A percentile compares a stretch with the other conserved stretches of the same genome.
These are phyloP conservation scores for Podospora pseudopauciseta DNA, from an alignment of 495 filamentous ascomycete genomes.

Conservation along the genomic window DNA sequence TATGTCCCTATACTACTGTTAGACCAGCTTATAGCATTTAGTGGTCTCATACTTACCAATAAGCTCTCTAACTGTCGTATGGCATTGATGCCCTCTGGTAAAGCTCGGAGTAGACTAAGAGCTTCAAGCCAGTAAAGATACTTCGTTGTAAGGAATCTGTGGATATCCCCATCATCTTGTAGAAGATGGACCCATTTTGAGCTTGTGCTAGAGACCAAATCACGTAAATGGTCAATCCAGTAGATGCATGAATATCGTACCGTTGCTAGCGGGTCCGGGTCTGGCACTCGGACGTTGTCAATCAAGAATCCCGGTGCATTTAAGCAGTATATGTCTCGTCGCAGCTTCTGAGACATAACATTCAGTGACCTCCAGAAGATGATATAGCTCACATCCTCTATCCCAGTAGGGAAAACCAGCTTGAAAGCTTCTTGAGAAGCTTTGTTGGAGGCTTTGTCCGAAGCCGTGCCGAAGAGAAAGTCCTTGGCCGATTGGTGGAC, in stretches of 20 bases:
- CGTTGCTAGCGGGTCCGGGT: slow-evolving; percentile 31
- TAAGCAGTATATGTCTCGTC: slow-evolving; percentile 24
- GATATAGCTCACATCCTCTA: neutral
- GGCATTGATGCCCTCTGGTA: slow-evolving; percentile 23
- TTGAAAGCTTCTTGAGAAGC: slow-evolving; percentile 27
- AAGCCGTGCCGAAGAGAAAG: slow-evolving; percentile 25
- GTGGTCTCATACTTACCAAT: slow-evolving; percentile 19
- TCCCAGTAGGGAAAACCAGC: neutral
- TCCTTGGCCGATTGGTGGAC: neutral
- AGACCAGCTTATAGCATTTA: neutral
- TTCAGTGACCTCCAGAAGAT: slow-evolving; percentile 32
- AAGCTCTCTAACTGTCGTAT: slow-evolving; percentile 22
- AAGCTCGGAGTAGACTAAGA: slow-evolving; percentile 34
- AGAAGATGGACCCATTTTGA: neutral
- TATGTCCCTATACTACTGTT: slow-evolving; percentile 10
- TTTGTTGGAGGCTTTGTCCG: slow-evolving; percentile 38
- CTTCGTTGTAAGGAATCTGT: slow-evolving; percentile 10
- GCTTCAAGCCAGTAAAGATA: neutral
- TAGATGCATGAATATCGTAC: slow-evolving; percentile 37
- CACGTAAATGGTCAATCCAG: slow-evolving; percentile 38
- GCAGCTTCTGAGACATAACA: slow-evolving; percentile 18
- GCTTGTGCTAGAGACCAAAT: slow-evolving; percentile 8
- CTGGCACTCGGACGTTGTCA: slow-evolving; percentile 14
- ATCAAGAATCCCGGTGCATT: slow-evolving; percentile 11
- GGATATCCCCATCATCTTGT: neutral